phyloP scores from a whole-genome alignment of 1,139 yeast species.

The Groenewaldozyma auringiensis region DNA sequence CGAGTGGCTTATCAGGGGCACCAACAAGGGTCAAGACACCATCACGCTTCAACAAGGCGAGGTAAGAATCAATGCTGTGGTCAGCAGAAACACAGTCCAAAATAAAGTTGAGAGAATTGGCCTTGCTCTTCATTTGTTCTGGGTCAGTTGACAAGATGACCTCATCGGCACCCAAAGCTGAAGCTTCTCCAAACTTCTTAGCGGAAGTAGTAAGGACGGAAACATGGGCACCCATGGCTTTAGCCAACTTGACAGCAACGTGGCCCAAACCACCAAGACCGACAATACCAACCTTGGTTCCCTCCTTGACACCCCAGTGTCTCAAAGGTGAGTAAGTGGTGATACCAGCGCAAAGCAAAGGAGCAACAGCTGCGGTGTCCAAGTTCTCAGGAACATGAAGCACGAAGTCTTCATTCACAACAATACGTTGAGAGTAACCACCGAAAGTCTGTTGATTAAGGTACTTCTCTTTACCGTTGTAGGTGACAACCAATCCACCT shows the following conservation, averaged over 20 bases:
- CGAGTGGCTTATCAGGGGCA: conserved; percentile 5
- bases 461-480: conserved; percentile 21
- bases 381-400: conserved; percentile 52
- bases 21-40: conserved; percentile 24
- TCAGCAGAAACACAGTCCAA: conserved; percentile 24
- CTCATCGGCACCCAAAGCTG: conserved; percentile 32
- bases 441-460: conserved; percentile 40
- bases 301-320: conserved; percentile 44
- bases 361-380: conserved; percentile 45
- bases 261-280: conserved; percentile 56
- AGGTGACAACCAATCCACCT: conserved; percentile 36
- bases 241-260: conserved; percentile 46
- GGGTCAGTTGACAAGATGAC: conserved; percentile 9
- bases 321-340: conserved; percentile 53
- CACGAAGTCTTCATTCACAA: conserved; percentile 47
- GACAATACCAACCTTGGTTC: conserved; percentile 42
- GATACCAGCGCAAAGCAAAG: conserved; percentile 61
- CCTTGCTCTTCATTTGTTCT: conserved; percentile 14
- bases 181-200: conserved; percentile 39
- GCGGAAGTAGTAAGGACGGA: conserved; percentile 42
- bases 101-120: conserved; percentile 22
- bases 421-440: conserved; percentile 52
- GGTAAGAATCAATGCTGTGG: conserved; percentile 22
- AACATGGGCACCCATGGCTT: conserved; percentile 48
- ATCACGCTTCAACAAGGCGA: conserved; percentile 19